These are phyloP conservation scores for Magnusiomyces suaveolens DNA, from an alignment of 1,139 yeast genomes.

Conservation along the genomic window DNA sequence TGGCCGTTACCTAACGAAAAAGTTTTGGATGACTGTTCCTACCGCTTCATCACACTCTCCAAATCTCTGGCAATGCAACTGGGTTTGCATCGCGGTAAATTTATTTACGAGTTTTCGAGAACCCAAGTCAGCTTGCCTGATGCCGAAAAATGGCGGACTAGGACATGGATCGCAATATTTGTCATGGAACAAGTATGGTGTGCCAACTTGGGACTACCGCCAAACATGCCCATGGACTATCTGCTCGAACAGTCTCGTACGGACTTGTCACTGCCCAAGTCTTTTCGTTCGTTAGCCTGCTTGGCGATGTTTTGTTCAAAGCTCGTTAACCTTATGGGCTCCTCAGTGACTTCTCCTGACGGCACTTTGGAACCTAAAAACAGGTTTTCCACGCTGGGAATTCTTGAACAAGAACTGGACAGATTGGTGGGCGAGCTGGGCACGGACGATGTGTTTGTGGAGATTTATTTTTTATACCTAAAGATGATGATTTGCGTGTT, in stretches of 20 bases:
- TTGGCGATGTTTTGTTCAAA: constrained; percentile 78
- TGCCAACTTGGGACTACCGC: constrained; percentile 77
- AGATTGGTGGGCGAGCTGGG: constrained; percentile 54
- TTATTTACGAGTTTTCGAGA: constrained; percentile 81
- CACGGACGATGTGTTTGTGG: constrained; percentile 50
- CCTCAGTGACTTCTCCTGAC: constrained; percentile 76
- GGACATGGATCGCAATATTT: constrained; percentile 85
- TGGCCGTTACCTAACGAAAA: constrained; percentile 96
- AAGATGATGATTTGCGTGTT: constrained; percentile 78
- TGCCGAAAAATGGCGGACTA: constrained; percentile 89
- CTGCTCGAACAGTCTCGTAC: constrained; percentile 68
- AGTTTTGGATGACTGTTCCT: constrained; percentile 84
- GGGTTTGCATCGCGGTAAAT: constrained; percentile 90
- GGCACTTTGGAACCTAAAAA: constrained; percentile 80
- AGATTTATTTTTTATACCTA: constrained; percentile 68
- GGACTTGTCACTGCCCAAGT: constrained; percentile 55
- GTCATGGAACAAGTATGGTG: constrained; percentile 90
- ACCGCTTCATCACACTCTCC: constrained; percentile 79
- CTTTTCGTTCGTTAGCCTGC: constrained; percentile 63
- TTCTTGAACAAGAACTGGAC: constrained; percentile 70
- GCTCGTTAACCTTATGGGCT: constrained; percentile 77
- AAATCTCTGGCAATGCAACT: constrained; percentile 75
- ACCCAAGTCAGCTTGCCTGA: constrained; percentile 83
- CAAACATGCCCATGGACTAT: constrained; percentile 77
- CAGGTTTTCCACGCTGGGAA: constrained; percentile 68